These are phyloP conservation scores for Fusarium sp. DNA, from an alignment of 2,329 filamentous ascomycete species.

Conservation along the genomic window DNA sequence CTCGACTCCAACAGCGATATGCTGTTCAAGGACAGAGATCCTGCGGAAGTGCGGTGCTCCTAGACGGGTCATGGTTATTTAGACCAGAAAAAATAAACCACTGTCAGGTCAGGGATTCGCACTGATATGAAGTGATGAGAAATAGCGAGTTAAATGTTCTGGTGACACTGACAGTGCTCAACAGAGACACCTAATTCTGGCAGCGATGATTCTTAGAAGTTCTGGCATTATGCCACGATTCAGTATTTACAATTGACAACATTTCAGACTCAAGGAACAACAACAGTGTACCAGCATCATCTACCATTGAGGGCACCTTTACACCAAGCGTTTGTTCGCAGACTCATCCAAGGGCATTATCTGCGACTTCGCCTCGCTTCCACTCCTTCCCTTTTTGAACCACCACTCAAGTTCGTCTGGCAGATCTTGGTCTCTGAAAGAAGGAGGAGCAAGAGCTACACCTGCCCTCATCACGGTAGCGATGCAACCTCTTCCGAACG, in stretches of 20 bases:
- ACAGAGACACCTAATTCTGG: accelerated
- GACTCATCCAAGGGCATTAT: background rate
- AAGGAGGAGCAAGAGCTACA: background rate
- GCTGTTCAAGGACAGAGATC: background rate
- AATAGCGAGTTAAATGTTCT: accelerated
- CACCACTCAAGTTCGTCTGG: background rate
- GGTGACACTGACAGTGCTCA: background rate
- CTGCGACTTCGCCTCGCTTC: background rate
- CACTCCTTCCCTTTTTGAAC: background rate
- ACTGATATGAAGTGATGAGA: background rate
- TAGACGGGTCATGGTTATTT: background rate
- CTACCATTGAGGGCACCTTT: accelerated
- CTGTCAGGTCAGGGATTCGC: background rate
- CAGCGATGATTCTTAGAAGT: background rate
- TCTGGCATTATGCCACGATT: accelerated
- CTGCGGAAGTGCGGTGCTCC: background rate
- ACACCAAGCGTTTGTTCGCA: accelerated
- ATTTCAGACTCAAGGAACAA: background rate
- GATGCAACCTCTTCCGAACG: no score
- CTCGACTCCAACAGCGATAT: no score
- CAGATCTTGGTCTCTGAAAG: background rate
- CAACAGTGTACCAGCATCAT: accelerated
- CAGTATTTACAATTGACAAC: background rate
- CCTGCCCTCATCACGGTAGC: accelerated
- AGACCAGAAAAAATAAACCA: background rate